These are phyloP conservation scores for Phytophthora idaei DNA, from an alignment of 352 stramenopile species.

Conservation along the genomic window DNA sequence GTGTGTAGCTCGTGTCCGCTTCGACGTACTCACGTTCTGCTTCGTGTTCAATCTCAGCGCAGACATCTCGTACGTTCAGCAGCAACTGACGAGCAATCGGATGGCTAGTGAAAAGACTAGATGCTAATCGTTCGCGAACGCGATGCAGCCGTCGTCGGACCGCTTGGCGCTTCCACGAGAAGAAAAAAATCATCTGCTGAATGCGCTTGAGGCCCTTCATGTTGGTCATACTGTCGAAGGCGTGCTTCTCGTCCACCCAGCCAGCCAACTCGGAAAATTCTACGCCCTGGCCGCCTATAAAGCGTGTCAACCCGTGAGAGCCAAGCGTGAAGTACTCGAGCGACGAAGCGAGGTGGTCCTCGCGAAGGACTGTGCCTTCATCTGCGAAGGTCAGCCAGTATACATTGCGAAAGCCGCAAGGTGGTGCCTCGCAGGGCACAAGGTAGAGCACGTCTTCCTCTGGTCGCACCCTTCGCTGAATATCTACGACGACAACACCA, in stretches of 20 bases:
- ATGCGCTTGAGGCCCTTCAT: conserved; percentile 69
- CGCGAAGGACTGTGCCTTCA: conserved; percentile 35
- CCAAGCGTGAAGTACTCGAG: conserved; percentile 67
- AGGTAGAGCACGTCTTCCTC: conserved; percentile 72
- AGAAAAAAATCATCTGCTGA: conserved; percentile 77
- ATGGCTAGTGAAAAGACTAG: conserved; percentile 62
- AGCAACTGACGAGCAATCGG: conserved; percentile 40
- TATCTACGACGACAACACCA: conserved; percentile 15
- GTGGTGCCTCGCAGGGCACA: conserved; percentile 40
- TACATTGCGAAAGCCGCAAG: conserved; percentile 68
- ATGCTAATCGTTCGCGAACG: conserved; percentile 43
- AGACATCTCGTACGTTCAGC: conserved; percentile 33
- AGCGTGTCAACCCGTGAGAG: conserved; percentile 63
- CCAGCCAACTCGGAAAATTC: conserved; percentile 60
- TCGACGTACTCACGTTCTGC: conserved; percentile 16
- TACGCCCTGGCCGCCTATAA: conserved; percentile 38
- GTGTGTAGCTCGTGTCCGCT: conserved; percentile 23
- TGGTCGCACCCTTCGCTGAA: conserved; percentile 24
- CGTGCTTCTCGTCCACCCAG: conserved; percentile 74
- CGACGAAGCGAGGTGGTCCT: background rate
- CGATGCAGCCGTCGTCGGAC: conserved; percentile 49
- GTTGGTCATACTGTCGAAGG: conserved; percentile 74
- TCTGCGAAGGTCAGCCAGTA: conserved; percentile 66
- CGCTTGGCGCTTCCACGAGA: conserved; percentile 69
- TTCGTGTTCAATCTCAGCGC: conserved; percentile 28